Percentiles rank a stretch among this genome's conserved stretches.
Evolutionary conservation across 2,329 filamentous ascomycete genomes (phyloP).

Genomic region (Coccinonectria pachysandricola): DNA sequence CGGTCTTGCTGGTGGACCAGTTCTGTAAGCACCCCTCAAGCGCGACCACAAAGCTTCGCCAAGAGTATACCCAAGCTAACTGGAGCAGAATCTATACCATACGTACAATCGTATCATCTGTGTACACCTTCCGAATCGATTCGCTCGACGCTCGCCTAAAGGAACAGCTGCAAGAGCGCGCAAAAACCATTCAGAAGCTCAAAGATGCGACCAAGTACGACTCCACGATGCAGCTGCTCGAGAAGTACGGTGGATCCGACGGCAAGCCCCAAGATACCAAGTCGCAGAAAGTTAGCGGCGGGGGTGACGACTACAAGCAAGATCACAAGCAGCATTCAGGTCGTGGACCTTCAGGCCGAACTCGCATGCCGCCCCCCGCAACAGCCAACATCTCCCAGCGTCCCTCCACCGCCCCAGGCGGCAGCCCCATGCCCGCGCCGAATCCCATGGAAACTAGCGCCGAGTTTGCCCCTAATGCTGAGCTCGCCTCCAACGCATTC

Average conservation of each 20-base stretch:
- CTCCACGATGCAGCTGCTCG: conserved; percentile 81
- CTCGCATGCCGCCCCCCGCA: conserved; percentile 44
- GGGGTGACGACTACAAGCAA: conserved; percentile 7
- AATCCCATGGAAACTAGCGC: conserved; percentile 34
- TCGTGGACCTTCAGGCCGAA: conserved; percentile 26
- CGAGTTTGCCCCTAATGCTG: conserved; percentile 67
- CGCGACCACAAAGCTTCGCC: neutral
- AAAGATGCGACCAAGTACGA: conserved; percentile 95
- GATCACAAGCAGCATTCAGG: conserved; percentile 8
- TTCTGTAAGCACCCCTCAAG: conserved; percentile 47
- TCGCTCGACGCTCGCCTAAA: conserved; percentile 60
- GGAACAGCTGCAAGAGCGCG: conserved; percentile 65
- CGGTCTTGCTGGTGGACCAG: conserved; percentile 65
- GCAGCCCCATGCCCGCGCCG: conserved; percentile 19
- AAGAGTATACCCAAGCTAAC: conserved; percentile 4
- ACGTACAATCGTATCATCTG: conserved; percentile 53
- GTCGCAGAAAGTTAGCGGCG: conserved; percentile 13
- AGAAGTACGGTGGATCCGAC: conserved; percentile 78
- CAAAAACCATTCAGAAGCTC: conserved; percentile 82
- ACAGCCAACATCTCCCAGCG: conserved; percentile 51
- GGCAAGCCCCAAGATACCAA: conserved; percentile 30
- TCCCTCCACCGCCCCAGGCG: conserved; percentile 16
- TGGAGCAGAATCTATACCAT: conserved; percentile 63
- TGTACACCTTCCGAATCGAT: conserved; percentile 75
- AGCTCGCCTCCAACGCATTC: conserved; percentile 16